These are phyloP conservation scores for Claviceps humidiphila DNA, from an alignment of 2,329 filamentous ascomycete genomes.

Conservation along the genomic window DNA sequence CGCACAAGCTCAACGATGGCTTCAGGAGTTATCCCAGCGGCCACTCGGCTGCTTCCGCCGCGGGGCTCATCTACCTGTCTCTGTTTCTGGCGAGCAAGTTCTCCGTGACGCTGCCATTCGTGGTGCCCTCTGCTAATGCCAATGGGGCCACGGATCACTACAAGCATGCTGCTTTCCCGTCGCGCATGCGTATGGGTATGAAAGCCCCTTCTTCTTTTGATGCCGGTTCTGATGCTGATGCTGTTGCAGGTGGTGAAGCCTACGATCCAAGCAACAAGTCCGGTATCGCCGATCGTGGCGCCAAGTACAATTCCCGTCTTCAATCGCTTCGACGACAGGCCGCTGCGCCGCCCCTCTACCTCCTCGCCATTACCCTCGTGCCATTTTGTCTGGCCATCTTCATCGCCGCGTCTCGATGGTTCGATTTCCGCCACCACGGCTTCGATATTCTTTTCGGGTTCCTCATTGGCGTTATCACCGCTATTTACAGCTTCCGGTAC, in stretches of 20 bases:
- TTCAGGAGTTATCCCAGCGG: constrained; percentile 61
- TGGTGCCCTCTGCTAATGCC: constrained; percentile 32
- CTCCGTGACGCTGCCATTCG: constrained; percentile 58
- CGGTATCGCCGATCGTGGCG: constrained; percentile 10
- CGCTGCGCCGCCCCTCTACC: constrained; percentile 70
- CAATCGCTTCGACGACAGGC: constrained; percentile 48
- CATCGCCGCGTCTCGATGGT: constrained; percentile 75
- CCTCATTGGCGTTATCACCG: constrained; percentile 56
- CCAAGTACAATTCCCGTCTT: constrained; percentile 19
- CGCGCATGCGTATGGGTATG: constrained; percentile 36
- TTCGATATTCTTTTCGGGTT: constrained; percentile 86
- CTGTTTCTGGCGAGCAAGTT: constrained; percentile 81
- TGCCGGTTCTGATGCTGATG: background rate
- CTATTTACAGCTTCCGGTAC: constrained; percentile 67
- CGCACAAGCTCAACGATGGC: constrained; percentile 54
- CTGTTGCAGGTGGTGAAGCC: constrained; percentile 23
- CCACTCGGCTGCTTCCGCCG: constrained; percentile 55
- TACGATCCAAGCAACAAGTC: constrained; percentile 18
- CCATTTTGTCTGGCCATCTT: constrained; percentile 68
- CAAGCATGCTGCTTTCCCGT: constrained; percentile 57
- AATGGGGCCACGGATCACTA: constrained; percentile 29
- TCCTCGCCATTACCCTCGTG: constrained; percentile 54
- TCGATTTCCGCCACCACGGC: constrained; percentile 80
- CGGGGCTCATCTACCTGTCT: constrained; percentile 71
- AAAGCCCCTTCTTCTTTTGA: background rate